Evolutionary conservation across 2,329 filamentous ascomycete species (phyloP), one percentile per base, ranked within the genome.

Genomic region (Xylariaceae sp.): DNA sequence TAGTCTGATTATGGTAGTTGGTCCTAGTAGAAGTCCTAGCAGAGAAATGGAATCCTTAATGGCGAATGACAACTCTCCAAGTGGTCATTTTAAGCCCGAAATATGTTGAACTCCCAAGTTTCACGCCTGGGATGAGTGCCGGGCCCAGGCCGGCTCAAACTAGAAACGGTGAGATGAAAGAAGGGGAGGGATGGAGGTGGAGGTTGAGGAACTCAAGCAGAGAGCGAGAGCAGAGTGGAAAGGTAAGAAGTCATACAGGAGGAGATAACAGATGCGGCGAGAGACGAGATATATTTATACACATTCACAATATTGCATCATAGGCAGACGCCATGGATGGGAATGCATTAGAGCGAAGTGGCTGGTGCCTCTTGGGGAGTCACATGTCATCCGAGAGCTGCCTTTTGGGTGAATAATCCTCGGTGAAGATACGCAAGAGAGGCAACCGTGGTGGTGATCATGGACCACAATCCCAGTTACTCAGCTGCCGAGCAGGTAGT

Each of bases 351-450:
- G 37, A 56, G 62, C 63, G 59, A 51, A 55, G 59, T 56, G 62
- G 62, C 62, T 61, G 53, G 59, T 52, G 60, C 10, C 10, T 51
- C 56, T 58, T 53, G 61, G 62, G 69, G 65, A 72, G 72, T 74
- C 72, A 74, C 70, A 70, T 68, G 70, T 67, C 62, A 62, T 50
- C 62, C 61, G 64, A 62, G 66, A 64, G 67, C 64, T 70, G 71
- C 71, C 71, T 73, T 71, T 69, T 70, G 68, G 69, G 67, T 68
- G 57, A 60, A 47, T 53, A 52, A 61, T 51, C 23, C 23, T 23
- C 49, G 61, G 59, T 64, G 63, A 59, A 58, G 56, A 44, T 17
- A 61, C 62, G 57, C 13, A 44, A 45, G 17, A 55, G 23, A 56
- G 55, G 9, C 5, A 51, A 47, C 42, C 49, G 45, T 47, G 51